These are phyloP conservation scores for Cladophialophora bantiana DNA, from an alignment of 2,329 filamentous ascomycete species.

Conservation along the genomic window DNA sequence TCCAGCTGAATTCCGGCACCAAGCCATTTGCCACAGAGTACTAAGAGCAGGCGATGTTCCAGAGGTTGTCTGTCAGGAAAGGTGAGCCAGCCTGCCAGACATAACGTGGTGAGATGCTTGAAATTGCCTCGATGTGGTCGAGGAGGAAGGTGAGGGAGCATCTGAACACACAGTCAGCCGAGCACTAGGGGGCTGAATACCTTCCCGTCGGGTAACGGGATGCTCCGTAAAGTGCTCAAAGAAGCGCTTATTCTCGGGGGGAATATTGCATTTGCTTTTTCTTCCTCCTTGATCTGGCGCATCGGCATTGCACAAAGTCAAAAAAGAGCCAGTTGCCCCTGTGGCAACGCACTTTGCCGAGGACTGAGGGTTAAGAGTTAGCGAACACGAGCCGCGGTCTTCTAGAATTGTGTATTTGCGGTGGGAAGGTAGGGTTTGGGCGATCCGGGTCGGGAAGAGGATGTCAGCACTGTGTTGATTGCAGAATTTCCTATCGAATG, in stretches of 20 bases:
- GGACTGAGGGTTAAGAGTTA: background rate
- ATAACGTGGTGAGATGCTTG: constrained; percentile 3
- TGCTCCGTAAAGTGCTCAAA: background rate
- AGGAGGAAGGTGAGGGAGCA: background rate
- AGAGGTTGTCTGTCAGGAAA: background rate
- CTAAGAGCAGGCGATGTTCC: background rate
- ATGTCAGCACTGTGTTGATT: background rate
- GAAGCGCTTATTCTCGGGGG: background rate
- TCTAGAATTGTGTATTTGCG: background rate
- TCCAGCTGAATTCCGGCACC: background rate
- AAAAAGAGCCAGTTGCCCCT: background rate
- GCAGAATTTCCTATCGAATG: no score
- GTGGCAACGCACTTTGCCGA: background rate
- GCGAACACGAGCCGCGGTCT: background rate
- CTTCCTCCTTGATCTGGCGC: background rate
- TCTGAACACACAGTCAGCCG: background rate
- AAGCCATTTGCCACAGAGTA: background rate
- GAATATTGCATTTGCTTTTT: background rate
- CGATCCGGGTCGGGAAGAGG: background rate
- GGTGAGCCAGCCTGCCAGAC: background rate
- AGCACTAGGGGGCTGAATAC: background rate
- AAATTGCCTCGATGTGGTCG: background rate
- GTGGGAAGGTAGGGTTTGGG: background rate
- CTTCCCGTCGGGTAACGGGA: no score
- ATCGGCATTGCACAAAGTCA: background rate